phyloP scores from a whole-genome alignment of 495 filamentous ascomycete species.

The Penicillium coprophilum region DNA sequence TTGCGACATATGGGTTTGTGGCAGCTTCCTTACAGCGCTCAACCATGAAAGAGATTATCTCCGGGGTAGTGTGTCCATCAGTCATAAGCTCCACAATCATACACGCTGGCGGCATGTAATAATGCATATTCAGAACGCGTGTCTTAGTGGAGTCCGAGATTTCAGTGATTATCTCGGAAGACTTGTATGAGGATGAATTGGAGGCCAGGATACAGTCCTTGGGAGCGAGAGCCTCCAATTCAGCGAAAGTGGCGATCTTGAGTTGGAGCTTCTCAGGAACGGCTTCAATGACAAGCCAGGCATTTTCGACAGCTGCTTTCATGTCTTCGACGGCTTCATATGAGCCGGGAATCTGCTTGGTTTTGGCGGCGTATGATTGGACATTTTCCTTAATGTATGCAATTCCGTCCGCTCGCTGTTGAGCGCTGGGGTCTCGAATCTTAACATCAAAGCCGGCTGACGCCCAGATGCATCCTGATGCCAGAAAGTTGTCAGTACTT shows the following conservation, averaged over 20 bases:
- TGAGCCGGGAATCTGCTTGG: constrained; percentile 26
- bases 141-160: constrained; percentile 34
- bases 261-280: constrained; percentile 53
- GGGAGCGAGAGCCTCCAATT: constrained; percentile 44
- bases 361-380: constrained; percentile 34
- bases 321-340: constrained; percentile 35
- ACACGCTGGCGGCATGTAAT: constrained; percentile 46
- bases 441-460: constrained; percentile 43
- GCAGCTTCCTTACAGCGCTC: constrained; percentile 38
- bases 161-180: constrained; percentile 44
- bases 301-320: constrained; percentile 37
- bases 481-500: background rate
- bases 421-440: constrained; percentile 41
- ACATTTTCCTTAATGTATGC: constrained; percentile 40
- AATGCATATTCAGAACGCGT: constrained; percentile 49
- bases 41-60: constrained; percentile 45
- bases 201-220: constrained; percentile 52
- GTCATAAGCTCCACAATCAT: constrained; percentile 54
- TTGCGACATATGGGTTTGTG: constrained; percentile 41
- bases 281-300: constrained; percentile 54
- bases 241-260: constrained; percentile 50
- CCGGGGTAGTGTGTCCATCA: constrained; percentile 41
- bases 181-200: constrained; percentile 51
- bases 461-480: constrained; percentile 38
- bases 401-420: constrained; percentile 35